Base-by-base conservation (phyloP, 2,329 filamentous ascomycete genomes). In the Cladobotryum protrusum region DNA sequence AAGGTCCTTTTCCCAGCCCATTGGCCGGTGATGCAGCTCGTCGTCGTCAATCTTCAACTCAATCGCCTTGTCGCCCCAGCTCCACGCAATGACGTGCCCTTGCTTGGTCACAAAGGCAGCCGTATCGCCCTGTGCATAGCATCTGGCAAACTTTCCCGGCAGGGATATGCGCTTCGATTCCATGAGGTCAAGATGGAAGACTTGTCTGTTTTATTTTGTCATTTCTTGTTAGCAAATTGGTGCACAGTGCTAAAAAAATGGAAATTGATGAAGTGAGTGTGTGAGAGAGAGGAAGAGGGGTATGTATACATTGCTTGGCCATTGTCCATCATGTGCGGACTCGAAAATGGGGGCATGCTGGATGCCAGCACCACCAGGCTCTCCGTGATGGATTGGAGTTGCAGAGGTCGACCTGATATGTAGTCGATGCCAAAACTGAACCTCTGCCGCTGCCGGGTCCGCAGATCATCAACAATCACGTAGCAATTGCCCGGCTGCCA, bases 391-490 rank as follows among this genome's bases (percentile, higher is more conserved):
- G 52, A 55, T 20, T 56, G 52, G 0, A 61, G 48, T n/a, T 51
- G 34, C 36, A 57, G 46, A 18, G 41, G 49, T 19, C 44, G 44
- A 6, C 57, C 59, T 3, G 52, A 47, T 20, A 63, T 34, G n/a
- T 43, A 52, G 15, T 52, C 50, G 14, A 51, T 44, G 1, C 55
- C 52, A 39, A 54, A 53, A 5, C 53, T 48, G 35, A 62, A 59
- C 6, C 57, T 44, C 2, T 49, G 50, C 11, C 64, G 59, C 9
- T 50, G 44, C 5, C 50, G 44, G 1, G 53, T 55, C 4, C 41
- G 29, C 2, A 65, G 36, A 24, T 66, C 54, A 15, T 64, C 61
- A 2, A 67, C 33, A 4, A 65, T 52, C 3, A 61, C 52, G 35
- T 17, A 54, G 29, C 4, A 50, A 37, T 33, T 47, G 34, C 13